Evolutionary conservation across 495 filamentous ascomycete genomes (phyloP).

Genomic region (Penicillium manginii): DNA sequence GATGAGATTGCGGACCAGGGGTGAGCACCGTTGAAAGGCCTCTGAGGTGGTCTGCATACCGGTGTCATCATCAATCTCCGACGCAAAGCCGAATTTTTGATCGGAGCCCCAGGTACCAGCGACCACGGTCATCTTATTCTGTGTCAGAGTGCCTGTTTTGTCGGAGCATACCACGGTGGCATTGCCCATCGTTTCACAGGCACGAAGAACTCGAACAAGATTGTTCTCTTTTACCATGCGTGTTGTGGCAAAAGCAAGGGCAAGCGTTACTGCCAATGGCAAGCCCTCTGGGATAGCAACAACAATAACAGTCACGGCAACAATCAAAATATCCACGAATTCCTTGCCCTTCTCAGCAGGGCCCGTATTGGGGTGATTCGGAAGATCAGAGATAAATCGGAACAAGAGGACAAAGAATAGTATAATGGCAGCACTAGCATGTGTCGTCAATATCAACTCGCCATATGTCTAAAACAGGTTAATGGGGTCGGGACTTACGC

Average conservation of each 20-base stretch:
- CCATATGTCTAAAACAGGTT: not conserved
- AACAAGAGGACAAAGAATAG: slow-evolving; percentile 67
- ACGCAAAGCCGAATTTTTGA: slow-evolving; percentile 52
- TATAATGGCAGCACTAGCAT: slow-evolving; percentile 58
- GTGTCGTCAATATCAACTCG: not conserved
- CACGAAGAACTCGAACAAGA: slow-evolving; percentile 65
- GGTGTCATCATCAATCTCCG: slow-evolving; percentile 24
- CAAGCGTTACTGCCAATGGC: slow-evolving; percentile 67
- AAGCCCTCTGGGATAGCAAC: slow-evolving; percentile 73
- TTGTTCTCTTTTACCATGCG: slow-evolving; percentile 73
- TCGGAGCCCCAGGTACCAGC: slow-evolving; percentile 60
- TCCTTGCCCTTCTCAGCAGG: slow-evolving; percentile 62
- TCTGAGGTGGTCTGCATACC: slow-evolving; percentile 29
- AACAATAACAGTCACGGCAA: slow-evolving; percentile 71
- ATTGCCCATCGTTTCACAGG: slow-evolving; percentile 75
- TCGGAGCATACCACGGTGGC: slow-evolving; percentile 71
- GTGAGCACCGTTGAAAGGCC: slow-evolving; percentile 42
- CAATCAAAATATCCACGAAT: slow-evolving; percentile 70
- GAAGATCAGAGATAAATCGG: slow-evolving; percentile 60
- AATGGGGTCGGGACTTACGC: slow-evolving; percentile 28
- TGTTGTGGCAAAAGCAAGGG: slow-evolving; percentile 69
- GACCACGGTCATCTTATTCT: slow-evolving; percentile 73
- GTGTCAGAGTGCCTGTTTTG: slow-evolving; percentile 70
- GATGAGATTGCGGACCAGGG: slow-evolving; percentile 51
- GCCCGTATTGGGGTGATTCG: slow-evolving; percentile 42